Conservation (phyloP, 305 asterid species). For the Solanum aculeatissimum region DNA sequence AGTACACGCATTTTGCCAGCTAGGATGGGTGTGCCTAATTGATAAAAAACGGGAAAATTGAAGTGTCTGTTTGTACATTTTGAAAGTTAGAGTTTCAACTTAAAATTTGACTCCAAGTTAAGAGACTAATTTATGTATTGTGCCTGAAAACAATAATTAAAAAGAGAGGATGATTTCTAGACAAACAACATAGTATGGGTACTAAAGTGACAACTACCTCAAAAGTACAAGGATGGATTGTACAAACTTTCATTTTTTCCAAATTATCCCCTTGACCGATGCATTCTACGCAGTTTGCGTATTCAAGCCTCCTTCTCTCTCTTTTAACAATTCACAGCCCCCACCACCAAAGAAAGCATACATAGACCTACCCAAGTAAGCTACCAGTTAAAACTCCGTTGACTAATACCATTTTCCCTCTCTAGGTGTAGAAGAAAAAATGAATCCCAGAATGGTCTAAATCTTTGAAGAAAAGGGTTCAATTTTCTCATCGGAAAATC, state of each 20-base stretch:
- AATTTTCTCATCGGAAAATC: not conserved
- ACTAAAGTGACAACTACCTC: not conserved
- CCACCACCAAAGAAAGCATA: slow-evolving; percentile 9
- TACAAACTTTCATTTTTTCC: slow-evolving; percentile 7
- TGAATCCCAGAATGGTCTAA: not conserved
- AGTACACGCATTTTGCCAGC: too few species aligned
- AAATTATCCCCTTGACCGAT: slow-evolving; percentile 32
- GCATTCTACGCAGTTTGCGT: slow-evolving; percentile 54
- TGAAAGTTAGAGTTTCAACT: too few species aligned
- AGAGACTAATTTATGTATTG: too few species aligned
- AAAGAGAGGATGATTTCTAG: not conserved
- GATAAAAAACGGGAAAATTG: too few species aligned
- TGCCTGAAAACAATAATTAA: not conserved
- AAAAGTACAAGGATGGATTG: not conserved
- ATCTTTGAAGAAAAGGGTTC: not conserved
- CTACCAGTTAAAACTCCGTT: slow-evolving; percentile 26
- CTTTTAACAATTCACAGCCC: slow-evolving; percentile 5
- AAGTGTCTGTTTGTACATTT: too few species aligned
- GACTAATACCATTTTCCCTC: slow-evolving; percentile 16
- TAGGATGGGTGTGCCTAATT: too few species aligned
- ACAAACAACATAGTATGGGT: not conserved
- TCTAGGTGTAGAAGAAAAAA: not conserved
- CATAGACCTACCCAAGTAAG: not conserved
- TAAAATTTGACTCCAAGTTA: too few species aligned
- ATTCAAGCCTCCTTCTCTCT: slow-evolving; percentile 30